Evolutionary conservation across 148 eudicot genomes (phyloP).

Genomic region (Rhododendron mucronatum): DNA sequence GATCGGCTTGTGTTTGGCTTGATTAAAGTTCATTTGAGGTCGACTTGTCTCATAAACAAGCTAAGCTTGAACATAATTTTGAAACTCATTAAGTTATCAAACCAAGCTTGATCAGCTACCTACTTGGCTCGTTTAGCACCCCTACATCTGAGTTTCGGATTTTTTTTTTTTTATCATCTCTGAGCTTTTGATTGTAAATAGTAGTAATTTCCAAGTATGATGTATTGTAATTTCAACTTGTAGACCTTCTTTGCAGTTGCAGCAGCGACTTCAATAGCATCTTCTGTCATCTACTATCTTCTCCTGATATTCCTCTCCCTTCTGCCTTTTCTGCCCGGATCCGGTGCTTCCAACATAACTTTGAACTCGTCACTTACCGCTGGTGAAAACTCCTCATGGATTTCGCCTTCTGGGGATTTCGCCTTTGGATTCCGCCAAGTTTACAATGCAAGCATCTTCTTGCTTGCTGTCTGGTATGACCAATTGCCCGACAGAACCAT

Average conservation of each 20-base stretch:
- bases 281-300: background rate
- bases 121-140: too few relatives aligned
- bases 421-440: constrained; percentile 2
- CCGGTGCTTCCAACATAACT: background rate
- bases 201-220: too few relatives aligned
- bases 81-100: too few relatives aligned
- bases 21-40: too few relatives aligned
- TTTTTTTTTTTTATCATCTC: background rate
- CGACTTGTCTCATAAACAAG: too few relatives aligned
- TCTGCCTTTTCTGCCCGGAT: background rate
- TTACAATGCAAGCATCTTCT: background rate
- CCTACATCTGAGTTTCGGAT: too few relatives aligned
- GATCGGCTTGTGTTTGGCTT: too few relatives aligned
- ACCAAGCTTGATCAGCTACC: too few relatives aligned
- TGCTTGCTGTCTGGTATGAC: constrained; percentile 5
- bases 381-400: background rate
- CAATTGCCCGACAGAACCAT: background rate
- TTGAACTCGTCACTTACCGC: background rate
- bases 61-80: too few relatives aligned
- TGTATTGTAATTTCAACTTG: background rate
- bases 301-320: background rate
- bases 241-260: background rate
- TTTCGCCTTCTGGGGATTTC: background rate
- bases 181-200: background rate
- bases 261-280: background rate